phyloP scores from a whole-genome alignment of 2,329 filamentous ascomycete genomes.

The Colletotrichum musae region DNA sequence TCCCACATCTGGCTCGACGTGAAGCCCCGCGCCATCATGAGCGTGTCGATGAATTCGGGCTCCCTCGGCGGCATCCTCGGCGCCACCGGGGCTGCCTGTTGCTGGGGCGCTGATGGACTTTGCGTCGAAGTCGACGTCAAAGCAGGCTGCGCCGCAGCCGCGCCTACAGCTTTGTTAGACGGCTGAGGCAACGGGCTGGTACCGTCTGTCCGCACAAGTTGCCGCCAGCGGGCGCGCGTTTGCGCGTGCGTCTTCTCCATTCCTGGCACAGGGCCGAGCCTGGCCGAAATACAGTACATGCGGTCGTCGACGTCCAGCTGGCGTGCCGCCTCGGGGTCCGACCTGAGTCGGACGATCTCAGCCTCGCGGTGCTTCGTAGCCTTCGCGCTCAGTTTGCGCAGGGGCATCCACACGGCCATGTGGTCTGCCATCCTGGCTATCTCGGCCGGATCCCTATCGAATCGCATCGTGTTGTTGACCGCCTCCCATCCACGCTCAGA shows the following conservation, averaged over 20 bases:
- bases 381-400: conserved; percentile 68
- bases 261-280: conserved; percentile 64
- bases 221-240: conserved; percentile 64
- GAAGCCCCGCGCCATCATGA: conserved; percentile 39
- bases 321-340: conserved; percentile 63
- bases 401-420: conserved; percentile 66
- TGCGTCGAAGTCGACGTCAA: neutral
- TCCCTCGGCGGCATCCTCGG: conserved; percentile 8
- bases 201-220: conserved; percentile 58
- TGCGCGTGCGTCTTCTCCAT: conserved; percentile 63
- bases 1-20: conserved; percentile 38
- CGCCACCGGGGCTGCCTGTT: neutral
- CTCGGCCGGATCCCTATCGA: conserved; percentile 57
- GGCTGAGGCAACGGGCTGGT: conserved; percentile 44
- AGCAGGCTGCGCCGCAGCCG: neutral
- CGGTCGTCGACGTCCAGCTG: conserved; percentile 65
- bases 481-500: conserved; percentile 66
- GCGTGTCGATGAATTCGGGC: conserved; percentile 33
- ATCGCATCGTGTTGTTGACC: conserved; percentile 54
- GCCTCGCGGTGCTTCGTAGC: conserved; percentile 66
- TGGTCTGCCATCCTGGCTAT: conserved; percentile 61
- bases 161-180: conserved; percentile 16
- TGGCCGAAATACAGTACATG: conserved; percentile 57
- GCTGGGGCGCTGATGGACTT: neutral
- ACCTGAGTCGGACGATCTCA: conserved; percentile 64